A percentile compares a stretch with the other conserved stretches of the same genome.
Conservation (phyloP, 1,284 basidiomycete genomes). For the Pterulicium gracile region DNA sequence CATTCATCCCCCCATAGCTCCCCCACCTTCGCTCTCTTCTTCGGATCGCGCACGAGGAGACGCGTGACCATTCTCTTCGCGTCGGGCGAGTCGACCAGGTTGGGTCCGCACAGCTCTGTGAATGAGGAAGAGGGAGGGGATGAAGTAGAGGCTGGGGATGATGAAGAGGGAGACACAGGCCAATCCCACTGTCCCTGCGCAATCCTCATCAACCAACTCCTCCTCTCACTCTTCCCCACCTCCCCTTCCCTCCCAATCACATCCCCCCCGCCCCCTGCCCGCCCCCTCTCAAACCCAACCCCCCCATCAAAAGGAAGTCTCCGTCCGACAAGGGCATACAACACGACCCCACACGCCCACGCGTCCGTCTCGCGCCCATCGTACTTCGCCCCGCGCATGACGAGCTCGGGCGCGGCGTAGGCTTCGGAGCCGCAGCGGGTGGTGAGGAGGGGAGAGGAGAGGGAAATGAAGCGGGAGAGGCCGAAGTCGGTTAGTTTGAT, state of each 20-base stretch:
- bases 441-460: conserved; percentile 56
- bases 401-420: conserved; percentile 87
- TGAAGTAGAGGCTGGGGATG: conserved; percentile 5
- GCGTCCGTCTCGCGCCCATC: conserved; percentile 84
- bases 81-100: conserved; percentile 34
- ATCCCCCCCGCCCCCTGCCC: conserved; percentile 25
- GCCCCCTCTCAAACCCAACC: conserved; percentile 15
- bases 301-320: conserved; percentile 47
- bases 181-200: conserved; percentile 70
- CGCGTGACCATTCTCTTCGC: conserved; percentile 44
- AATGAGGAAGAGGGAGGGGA: conserved; percentile 9
- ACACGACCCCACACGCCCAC: conserved; percentile 82
- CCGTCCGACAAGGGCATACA: conserved; percentile 67
- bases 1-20: conserved; percentile 63
- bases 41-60: conserved; percentile 62
- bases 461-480: conserved; percentile 77
- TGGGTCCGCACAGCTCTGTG: conserved; percentile 19
- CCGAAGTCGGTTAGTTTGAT: conserved; percentile 90
- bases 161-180: conserved; percentile 29
- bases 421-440: conserved; percentile 89
- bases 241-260: conserved; percentile 22
- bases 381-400: conserved; percentile 55
- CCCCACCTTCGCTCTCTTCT: conserved; percentile 42
- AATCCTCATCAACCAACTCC: conserved; percentile 61
- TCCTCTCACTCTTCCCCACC: conserved; percentile 22